phyloP scores from a whole-genome alignment of 2,329 filamentous ascomycete genomes.

The Endoconidiophora polonica region DNA sequence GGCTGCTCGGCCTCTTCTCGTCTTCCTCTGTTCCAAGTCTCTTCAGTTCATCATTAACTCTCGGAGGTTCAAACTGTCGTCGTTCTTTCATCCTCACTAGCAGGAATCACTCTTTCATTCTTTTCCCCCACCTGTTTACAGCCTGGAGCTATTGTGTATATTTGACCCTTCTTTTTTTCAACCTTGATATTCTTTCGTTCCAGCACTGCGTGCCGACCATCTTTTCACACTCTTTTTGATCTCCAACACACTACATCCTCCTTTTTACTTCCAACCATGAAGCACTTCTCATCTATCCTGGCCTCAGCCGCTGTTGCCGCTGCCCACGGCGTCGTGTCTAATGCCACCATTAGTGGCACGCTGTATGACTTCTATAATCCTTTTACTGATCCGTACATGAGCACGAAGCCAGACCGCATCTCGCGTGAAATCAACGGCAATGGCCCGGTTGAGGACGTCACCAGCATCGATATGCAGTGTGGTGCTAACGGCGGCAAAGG shows the following conservation, averaged over 20 bases:
- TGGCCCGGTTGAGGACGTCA: slow-evolving; percentile 38
- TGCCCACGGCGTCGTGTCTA: slow-evolving; percentile 33
- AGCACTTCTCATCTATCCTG: slow-evolving; percentile 3
- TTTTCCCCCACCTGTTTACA: not conserved
- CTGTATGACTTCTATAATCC: slow-evolving; percentile 22
- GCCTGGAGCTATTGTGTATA: not conserved
- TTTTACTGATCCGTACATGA: slow-evolving; percentile 27
- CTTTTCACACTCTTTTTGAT: not conserved
- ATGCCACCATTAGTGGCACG: slow-evolving; percentile 26
- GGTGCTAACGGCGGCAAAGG: slow-evolving; percentile 30
- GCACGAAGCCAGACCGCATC: slow-evolving; percentile 31
- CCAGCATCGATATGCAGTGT: slow-evolving; percentile 37
- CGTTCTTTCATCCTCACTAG: slow-evolving; percentile 3
- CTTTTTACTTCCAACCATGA: slow-evolving; percentile 9
- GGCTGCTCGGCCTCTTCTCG: no score
- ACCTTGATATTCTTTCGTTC: slow-evolving; percentile 12
- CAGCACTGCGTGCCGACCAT: slow-evolving; percentile 11
- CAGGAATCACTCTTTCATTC: slow-evolving; percentile 11
- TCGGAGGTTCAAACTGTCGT: not conserved
- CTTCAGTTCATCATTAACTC: not conserved
- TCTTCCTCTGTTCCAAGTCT: not conserved
- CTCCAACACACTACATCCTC: not conserved
- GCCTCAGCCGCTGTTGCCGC: slow-evolving; percentile 24
- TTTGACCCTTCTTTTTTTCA: not conserved
- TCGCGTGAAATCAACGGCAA: slow-evolving; percentile 41